phyloP scores from a whole-genome alignment of 805 yeast species.

The Diddensiella caesifluorescens region DNA sequence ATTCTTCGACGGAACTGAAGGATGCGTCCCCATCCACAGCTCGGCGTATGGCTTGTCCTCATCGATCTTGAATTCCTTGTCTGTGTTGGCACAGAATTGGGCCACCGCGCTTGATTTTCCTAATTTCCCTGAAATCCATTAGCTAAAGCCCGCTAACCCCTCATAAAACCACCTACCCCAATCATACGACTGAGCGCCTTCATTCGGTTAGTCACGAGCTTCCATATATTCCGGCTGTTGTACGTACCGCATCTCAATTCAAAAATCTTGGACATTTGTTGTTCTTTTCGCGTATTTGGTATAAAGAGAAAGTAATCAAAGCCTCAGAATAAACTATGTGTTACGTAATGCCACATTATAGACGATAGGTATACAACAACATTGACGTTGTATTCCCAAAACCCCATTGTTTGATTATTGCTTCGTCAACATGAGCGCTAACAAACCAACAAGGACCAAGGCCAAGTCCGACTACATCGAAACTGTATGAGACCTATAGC shows the following conservation, averaged over 20 bases:
- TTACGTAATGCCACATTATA: too few species aligned
- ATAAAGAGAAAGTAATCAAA: too few species aligned
- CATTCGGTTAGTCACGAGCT: conserved; percentile 33
- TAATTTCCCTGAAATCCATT: conserved; percentile 44
- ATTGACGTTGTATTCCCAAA: too few species aligned
- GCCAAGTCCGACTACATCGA: conserved; percentile 11
- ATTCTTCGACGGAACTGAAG: conserved; percentile 74
- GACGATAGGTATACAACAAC: too few species aligned
- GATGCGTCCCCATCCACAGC: conserved; percentile 99
- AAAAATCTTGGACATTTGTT: too few species aligned
- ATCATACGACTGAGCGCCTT: conserved; percentile 74
- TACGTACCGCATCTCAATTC: conserved; percentile 35
- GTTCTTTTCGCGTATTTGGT: too few species aligned
- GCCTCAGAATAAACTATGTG: too few species aligned
- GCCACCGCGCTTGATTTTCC: conserved; percentile 89
- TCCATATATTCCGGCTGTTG: not conserved
- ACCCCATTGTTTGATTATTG: conserved; percentile 1
- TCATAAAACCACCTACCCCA: conserved; percentile 47
- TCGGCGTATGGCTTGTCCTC: conserved; percentile 90
- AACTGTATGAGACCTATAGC: conserved; percentile 3
- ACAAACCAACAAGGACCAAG: conserved; percentile 1
- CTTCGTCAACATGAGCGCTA: conserved; percentile 5
- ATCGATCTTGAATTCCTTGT: conserved; percentile 55
- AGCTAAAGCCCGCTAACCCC: not conserved
- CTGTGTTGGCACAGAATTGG: conserved; percentile 67